A percentile compares a stretch with the other conserved stretches of the same genome.
phyloP scores from a whole-genome alignment of 257 asterid species.

The Paulownia fortunei region DNA sequence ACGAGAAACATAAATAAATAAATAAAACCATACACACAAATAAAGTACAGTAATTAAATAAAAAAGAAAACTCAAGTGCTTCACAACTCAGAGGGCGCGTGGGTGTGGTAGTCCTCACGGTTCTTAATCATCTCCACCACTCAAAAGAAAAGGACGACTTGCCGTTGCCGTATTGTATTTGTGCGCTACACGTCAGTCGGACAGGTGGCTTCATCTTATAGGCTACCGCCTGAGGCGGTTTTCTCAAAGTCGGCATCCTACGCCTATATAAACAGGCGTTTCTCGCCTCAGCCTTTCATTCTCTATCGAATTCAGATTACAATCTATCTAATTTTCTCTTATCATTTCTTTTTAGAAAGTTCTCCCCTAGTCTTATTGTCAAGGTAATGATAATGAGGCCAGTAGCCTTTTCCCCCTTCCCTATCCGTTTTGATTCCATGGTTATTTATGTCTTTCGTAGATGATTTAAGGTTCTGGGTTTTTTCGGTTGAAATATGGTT shows the following conservation, averaged over 20 bases:
- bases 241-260: conserved; percentile 31
- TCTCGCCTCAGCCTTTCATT: background rate
- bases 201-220: conserved; percentile 32
- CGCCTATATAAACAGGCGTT: conserved; percentile 37
- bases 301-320: background rate
- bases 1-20: too few relatives aligned
- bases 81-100: conserved; percentile 14
- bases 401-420: too few relatives aligned
- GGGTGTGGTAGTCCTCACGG: background rate
- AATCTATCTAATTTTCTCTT: background rate
- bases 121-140: conserved; percentile 22
- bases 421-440: background rate
- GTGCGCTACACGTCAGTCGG: conserved; percentile 32
- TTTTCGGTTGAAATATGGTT: background rate
- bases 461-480: background rate
- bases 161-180: conserved; percentile 19
- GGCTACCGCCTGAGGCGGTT: background rate
- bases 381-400: background rate
- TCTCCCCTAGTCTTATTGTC: background rate
- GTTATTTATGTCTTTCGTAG: background rate
- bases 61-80: background rate
- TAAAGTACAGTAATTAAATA: background rate
- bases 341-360: background rate
- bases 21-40: too few relatives aligned
- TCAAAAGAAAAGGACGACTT: conserved; percentile 24